Evolutionary conservation across 2,329 filamentous ascomycete species (phyloP).

Genomic region (Apiospora pterosperma): DNA sequence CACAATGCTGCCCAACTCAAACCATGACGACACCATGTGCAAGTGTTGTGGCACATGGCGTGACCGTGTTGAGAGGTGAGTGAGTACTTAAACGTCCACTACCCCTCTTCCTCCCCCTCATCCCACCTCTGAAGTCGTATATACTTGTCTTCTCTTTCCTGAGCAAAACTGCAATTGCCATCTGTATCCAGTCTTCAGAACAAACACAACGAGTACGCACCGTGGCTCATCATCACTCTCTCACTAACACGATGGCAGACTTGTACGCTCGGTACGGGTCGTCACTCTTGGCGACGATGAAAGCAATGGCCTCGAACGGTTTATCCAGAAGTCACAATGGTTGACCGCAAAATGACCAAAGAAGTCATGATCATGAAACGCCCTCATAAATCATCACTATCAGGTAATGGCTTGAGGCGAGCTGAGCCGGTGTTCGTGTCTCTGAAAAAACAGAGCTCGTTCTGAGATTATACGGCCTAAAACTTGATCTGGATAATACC

Average conservation of each 20-base stretch:
- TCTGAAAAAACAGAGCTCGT: conserved; percentile 25
- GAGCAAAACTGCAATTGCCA: not conserved
- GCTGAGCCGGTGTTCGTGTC: conserved; percentile 34
- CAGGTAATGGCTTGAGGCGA: conserved; percentile 31
- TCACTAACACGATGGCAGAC: conserved; percentile 1
- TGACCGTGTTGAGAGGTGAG: too few species aligned
- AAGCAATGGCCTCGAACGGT: conserved; percentile 8
- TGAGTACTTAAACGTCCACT: too few species aligned
- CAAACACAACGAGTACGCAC: conserved; percentile 4
- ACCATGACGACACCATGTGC: not conserved
- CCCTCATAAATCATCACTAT: conserved; percentile 16
- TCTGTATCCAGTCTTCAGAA: not conserved
- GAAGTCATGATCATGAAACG: not conserved
- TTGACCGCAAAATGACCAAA: conserved; percentile 3
- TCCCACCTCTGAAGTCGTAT: not conserved
- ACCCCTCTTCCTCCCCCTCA: not conserved
- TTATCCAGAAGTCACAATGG: conserved; percentile 9
- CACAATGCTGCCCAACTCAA: not conserved
- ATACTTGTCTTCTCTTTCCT: not conserved
- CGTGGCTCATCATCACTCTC: conserved; percentile 1
- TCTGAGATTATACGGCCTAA: conserved; percentile 90
- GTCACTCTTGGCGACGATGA: conserved; percentile 6
- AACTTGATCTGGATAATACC: conserved; percentile 99
- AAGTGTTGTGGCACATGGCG: not conserved
- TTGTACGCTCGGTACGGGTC: conserved; percentile 8